These are phyloP conservation scores for Urochloa ruziziensis DNA, from an alignment of 176 grass and related monocot genomes.

Conservation along the genomic window DNA sequence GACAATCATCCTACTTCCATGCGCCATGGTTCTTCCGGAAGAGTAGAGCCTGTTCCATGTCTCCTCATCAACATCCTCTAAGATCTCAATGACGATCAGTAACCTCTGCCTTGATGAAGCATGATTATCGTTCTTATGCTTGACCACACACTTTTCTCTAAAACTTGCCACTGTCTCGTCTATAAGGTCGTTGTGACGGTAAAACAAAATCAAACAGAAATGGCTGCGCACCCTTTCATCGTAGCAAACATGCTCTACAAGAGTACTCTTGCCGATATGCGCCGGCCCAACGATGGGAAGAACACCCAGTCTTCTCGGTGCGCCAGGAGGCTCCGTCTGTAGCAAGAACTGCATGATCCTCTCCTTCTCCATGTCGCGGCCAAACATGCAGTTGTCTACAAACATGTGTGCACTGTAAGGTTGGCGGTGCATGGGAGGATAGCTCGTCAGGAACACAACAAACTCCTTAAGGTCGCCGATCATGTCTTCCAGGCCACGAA, in stretches of 20 bases:
- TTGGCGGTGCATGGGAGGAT: not conserved
- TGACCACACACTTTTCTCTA: not conserved
- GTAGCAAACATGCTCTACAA: conserved; percentile 10
- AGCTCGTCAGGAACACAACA: not conserved
- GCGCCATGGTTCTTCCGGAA: not conserved
- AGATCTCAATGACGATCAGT: not conserved
- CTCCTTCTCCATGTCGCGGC: not conserved
- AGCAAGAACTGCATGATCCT: not conserved
- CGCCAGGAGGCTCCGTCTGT: not conserved
- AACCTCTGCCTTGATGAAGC: not conserved
- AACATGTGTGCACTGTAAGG: not conserved
- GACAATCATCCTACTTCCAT: conserved; percentile 24
- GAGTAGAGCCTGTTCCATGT: not conserved
- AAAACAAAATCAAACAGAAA: conserved; percentile 1
- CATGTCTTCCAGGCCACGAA: not conserved
- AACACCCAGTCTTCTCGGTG: not conserved
- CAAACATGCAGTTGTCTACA: not conserved
- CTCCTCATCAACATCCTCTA: not conserved
- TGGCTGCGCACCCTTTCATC: conserved; percentile 10
- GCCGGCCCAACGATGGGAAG: conserved; percentile 1
- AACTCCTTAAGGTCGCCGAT: not conserved
- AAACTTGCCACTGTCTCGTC: not conserved
- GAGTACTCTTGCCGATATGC: conserved; percentile 15
- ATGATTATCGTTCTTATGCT: not conserved
- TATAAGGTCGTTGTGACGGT: not conserved